Evolutionary conservation across 495 filamentous ascomycete species (phyloP), one percentile per base, ranked within the genome.

Genomic region (Hypoxylon lienhwacheense): DNA sequence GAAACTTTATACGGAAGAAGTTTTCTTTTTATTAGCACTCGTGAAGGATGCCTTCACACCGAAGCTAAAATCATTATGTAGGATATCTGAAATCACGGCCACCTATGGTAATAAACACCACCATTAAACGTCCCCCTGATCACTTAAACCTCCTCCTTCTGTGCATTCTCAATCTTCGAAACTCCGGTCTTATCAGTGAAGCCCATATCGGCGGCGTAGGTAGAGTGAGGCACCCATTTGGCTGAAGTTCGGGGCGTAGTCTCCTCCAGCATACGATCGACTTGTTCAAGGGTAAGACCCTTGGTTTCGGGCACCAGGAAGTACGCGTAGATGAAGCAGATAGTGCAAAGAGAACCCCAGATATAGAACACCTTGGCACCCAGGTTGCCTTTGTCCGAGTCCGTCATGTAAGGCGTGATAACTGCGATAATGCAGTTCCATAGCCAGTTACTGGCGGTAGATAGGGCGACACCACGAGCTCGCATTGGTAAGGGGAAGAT

Each of bases 231-330:
- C 61, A 75, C 77, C 89, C 89, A 91, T 63, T 79, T 81, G 67
- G 75, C 66, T 43, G 85, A 89, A 11, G 80, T 85, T 17, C 83
- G 70, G n/a, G 89, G 85, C 1, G 78, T 86, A 4, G 81, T 81
- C 74, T 91, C 88, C 68, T 90, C 89, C 77, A 95, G 81, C 89
- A 92, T 91, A 72, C 83, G 81, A 74, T 93, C 89, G 63, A 95
- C 86, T 68, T 95, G 88, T 75, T 95, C 89, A 36, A 93, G 86
- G 12, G 87, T 85, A 14, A 95, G 77, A 53, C 88, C 89, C 82
- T 91, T 92, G 68, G 89, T 91, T 79, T 91, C 89, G 42, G 86
- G 85, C 34, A 93, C 79, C 32, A 91, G 77, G 80, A 88, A 86
- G 79, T 85, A 91, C 42, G 86, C 81, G 75, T 84, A 90, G 63